Evolutionary conservation across 257 asterid species (phyloP).

Genomic region (Penstemon eatonii): DNA sequence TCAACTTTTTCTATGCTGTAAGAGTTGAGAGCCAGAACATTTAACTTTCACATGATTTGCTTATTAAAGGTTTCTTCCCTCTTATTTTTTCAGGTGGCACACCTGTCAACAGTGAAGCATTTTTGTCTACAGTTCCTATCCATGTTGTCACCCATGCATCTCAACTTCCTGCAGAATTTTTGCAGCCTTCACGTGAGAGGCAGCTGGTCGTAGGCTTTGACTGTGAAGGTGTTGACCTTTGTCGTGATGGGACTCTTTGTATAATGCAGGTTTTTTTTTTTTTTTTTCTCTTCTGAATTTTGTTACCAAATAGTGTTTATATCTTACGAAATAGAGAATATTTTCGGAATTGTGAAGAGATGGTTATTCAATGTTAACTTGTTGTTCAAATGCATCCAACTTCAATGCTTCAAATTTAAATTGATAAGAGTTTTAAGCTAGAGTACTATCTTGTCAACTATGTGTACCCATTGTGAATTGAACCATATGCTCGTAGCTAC

Average conservation of each 20-base stretch:
- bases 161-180: constrained; percentile 85
- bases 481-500: constrained; percentile 7
- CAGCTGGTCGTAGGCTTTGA: constrained; percentile 85
- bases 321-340: not conserved
- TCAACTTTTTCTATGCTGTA: constrained; percentile 19
- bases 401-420: no score
- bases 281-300: not conserved
- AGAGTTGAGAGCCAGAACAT: not conserved
- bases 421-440: no score
- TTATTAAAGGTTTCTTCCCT: no score
- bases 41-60: not conserved
- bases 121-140: constrained; percentile 59
- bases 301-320: constrained; percentile 12
- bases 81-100: constrained; percentile 50
- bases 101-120: constrained; percentile 40
- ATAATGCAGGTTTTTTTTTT: constrained; percentile 81
- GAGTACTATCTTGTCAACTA: no score
- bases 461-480: not conserved
- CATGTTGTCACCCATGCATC: constrained; percentile 72
- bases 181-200: constrained; percentile 76
- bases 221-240: constrained; percentile 97
- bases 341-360: not conserved
- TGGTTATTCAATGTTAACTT: no score
- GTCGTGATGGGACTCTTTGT: constrained; percentile 90
- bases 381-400: no score